Evolutionary conservation across 345 rosid species (phyloP), one percentile per base, ranked within the genome.

Genomic region (Gossypium stocksii): DNA sequence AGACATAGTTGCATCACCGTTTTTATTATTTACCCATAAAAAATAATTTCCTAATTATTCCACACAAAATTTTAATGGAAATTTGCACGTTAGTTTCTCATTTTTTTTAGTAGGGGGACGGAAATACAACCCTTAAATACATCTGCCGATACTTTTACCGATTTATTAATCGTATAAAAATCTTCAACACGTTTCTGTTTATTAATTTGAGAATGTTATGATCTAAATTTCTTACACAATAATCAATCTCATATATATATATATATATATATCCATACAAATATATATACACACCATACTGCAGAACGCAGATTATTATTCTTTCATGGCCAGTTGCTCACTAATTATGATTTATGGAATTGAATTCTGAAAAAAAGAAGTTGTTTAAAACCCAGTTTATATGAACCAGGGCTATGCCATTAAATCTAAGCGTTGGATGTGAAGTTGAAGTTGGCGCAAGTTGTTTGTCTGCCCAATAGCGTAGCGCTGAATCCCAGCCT

Each of bases 361-460:
- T 34, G 0, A 23, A 59, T 23, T 59, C 41, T 29, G 4, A 62
- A 29, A 27, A 29, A 7, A 34, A 62, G 29, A 62, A 62, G 2
- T 2, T 5, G 9, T 13, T 54, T 14, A 25, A 60, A 61, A 65
- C 19, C 4, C 15, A 3, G 1, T 65, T 7, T 43, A 12, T 43
- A 44, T 43, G 16, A 12, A 66, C 27, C 34, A 66, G 69, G 51
- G 70, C 3, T 25, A 43, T 12, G 52, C 4, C 70, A 12, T 62
- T 43, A 60, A 88, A 16, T 62, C 66, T 64, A 88, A 16, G 83
- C 76, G 11, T 56, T 82, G 73, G 86, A 77, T 49, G 92, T 86
- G 84, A 86, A 86, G 84, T 89, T 89, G 81, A 92, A 89, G 80
- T 89, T 85, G 82, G 91, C 80, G 73, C 96, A 89, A 3, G 76